phyloP scores from a whole-genome alignment of 2,329 filamentous ascomycete genomes.

The Malbranchea zuffiana region DNA sequence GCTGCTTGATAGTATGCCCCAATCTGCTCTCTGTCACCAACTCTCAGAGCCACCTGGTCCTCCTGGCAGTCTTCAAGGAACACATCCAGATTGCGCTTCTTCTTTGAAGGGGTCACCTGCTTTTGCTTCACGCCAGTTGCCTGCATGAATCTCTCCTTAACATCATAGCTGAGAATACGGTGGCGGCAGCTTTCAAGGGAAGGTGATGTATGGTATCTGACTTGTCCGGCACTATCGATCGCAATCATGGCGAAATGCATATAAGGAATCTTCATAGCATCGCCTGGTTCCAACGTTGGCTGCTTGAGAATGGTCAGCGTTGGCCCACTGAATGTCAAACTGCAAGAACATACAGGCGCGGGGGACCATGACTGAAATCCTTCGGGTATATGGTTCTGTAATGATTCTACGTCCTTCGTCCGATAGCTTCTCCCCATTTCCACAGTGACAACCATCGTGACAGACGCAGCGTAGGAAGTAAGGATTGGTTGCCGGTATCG shows the following conservation, averaged over 20 bases:
- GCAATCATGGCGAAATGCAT: slow-evolving; percentile 12
- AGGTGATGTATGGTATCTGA: slow-evolving; percentile 11
- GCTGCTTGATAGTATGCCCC: slow-evolving; percentile 32
- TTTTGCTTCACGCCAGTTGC: slow-evolving; percentile 5
- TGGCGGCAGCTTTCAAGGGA: slow-evolving; percentile 10
- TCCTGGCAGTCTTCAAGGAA: slow-evolving; percentile 8
- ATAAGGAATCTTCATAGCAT: slow-evolving; percentile 6
- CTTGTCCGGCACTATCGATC: slow-evolving; percentile 11
- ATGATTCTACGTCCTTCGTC: too few relatives aligned
- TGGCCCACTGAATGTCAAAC: too few relatives aligned
- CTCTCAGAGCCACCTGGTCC: slow-evolving; percentile 18
- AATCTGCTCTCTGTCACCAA: slow-evolving; percentile 32
- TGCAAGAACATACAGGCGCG: too few relatives aligned
- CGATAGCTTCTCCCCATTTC: too few relatives aligned
- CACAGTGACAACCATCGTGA: too few relatives aligned
- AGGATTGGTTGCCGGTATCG: too few relatives aligned
- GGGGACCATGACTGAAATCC: too few relatives aligned
- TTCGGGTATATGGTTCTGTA: too few relatives aligned
- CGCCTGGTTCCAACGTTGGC: too few relatives aligned
- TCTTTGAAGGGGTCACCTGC: not conserved
- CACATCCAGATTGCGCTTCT: slow-evolving; percentile 6
- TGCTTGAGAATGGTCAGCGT: too few relatives aligned
- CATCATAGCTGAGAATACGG: slow-evolving; percentile 10
- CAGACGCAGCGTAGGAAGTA: too few relatives aligned
- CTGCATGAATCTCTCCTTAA: slow-evolving; percentile 10